Base-by-base conservation (phyloP, 75 land plant genomes). In the Pinus tabuliformis region DNA sequence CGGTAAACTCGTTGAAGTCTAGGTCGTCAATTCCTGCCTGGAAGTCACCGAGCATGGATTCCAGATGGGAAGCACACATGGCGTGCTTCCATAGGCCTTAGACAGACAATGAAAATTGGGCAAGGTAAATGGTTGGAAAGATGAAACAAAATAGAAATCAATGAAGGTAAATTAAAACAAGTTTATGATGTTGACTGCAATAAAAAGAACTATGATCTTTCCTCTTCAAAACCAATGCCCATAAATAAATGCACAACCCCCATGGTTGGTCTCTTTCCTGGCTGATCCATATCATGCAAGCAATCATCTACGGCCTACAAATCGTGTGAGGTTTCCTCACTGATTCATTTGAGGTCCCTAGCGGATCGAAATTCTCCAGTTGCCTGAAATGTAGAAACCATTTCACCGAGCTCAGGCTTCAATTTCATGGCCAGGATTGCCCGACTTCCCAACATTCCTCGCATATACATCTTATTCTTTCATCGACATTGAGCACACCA, bases 401-500 rank as follows among this genome's bases (percentile, higher is more conserved):
- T 28, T 11, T 81, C 73, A 74, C 84, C 83, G 8, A 77, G 61
- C 63, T 84, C 86, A 17, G 83, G 79, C 57, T 87, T 85, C 36
- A 73, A 62, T 76, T 85, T 88, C 72, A 90, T 89, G 13, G 90
- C 99, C 52, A 96, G 70, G 62, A 96, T 82, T 16, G 93, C 97
- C 5, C 99, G 78, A 70, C 99, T 96, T 97, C 18, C 99, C 99
- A 12, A 96, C 97, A 80, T 92, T 96, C 91, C 94, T 82, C 60
- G 94, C 81, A 79, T 96, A 96, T 13, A 96, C 95, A 82, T 94
- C 95, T 62, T 91, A 26, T 4, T 91, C 97, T 83, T 94, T 96
- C 99, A 96, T 92, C 71, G 94, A 74, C 99, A 94, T 96, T 60
- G 79, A 96, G 86, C 22, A 96, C 97, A 80, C 99, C 94, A 28